Evolutionary conservation across 768 basidiomycete species (phyloP).

Genomic region (Trametes villosa): DNA sequence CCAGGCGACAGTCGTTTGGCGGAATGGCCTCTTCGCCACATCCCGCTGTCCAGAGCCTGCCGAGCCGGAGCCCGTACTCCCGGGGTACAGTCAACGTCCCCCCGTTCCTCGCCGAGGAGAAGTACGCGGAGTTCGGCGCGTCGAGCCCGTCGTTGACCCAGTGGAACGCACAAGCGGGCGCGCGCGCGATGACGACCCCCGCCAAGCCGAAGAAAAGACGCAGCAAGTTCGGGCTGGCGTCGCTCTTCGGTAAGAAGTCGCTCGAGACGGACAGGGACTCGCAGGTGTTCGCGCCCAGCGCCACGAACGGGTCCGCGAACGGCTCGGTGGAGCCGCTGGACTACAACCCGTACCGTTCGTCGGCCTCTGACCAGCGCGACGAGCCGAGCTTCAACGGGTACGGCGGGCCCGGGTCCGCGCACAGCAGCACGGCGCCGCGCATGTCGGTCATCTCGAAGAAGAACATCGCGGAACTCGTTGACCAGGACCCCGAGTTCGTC

Average conservation of each 20-base stretch:
- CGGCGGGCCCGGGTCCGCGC: slow-evolving; percentile 53
- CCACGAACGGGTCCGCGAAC: background rate
- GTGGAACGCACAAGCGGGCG: slow-evolving; percentile 23
- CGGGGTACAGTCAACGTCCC: slow-evolving; percentile 24
- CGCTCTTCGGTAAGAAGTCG: slow-evolving; percentile 64
- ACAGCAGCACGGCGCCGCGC: slow-evolving; percentile 52
- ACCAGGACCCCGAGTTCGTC: slow-evolving; percentile 84
- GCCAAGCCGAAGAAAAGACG: slow-evolving; percentile 56
- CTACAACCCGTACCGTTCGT: slow-evolving; percentile 32
- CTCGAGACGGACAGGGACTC: slow-evolving; percentile 8
- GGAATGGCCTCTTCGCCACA: slow-evolving; percentile 65
- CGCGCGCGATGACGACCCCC: slow-evolving; percentile 21
- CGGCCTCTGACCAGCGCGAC: slow-evolving; percentile 40
- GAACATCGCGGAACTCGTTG: slow-evolving; percentile 77
- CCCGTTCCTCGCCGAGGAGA: slow-evolving; percentile 34
- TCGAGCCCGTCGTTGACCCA: slow-evolving; percentile 62
- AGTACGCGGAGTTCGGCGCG: slow-evolving; percentile 75
- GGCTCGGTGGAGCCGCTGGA: slow-evolving; percentile 16
- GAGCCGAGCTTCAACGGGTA: slow-evolving; percentile 55
- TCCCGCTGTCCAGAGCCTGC: slow-evolving; percentile 55
- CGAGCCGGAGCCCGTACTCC: slow-evolving; percentile 32
- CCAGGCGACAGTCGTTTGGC: slow-evolving; percentile 76
- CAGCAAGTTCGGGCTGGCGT: slow-evolving; percentile 72
- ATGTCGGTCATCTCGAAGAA: slow-evolving; percentile 71
- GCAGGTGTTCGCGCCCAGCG: slow-evolving; percentile 5